phyloP scores from a whole-genome alignment of 495 filamentous ascomycete species.

The Penicillium canariense region DNA sequence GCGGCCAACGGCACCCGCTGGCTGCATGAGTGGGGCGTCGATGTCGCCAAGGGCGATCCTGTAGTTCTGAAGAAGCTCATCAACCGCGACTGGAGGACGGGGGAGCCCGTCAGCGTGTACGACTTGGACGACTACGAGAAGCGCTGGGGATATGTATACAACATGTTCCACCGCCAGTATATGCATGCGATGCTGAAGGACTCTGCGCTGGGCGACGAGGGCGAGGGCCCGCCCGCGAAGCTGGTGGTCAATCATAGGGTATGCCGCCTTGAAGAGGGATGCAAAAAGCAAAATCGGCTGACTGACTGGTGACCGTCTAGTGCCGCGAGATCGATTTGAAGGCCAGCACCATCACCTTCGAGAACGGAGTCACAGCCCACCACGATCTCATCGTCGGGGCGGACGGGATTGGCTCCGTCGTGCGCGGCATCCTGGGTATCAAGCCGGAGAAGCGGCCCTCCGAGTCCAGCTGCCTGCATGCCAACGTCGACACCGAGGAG shows the following conservation, averaged over 20 bases:
- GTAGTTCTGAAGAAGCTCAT: slow-evolving; percentile 48
- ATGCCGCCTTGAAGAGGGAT: not conserved
- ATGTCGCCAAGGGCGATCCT: slow-evolving; percentile 44
- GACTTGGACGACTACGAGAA: slow-evolving; percentile 44
- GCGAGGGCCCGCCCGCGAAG: slow-evolving; percentile 41
- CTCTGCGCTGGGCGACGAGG: slow-evolving; percentile 40
- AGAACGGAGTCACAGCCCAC: slow-evolving; percentile 27
- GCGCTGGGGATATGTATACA: slow-evolving; percentile 48
- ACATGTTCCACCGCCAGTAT: slow-evolving; percentile 56
- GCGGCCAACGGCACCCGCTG: slow-evolving; percentile 46
- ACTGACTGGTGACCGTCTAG: no score
- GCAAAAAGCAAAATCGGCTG: not conserved
- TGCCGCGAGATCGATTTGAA: slow-evolving; percentile 37
- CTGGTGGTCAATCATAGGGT: slow-evolving; percentile 45
- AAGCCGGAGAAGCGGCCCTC: slow-evolving; percentile 45
- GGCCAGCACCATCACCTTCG: slow-evolving; percentile 37
- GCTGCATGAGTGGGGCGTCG: slow-evolving; percentile 46
- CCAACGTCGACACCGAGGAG: slow-evolving; percentile 44
- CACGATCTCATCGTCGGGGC: slow-evolving; percentile 46
- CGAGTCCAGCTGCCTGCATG: slow-evolving; percentile 44
- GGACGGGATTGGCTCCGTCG: slow-evolving; percentile 46
- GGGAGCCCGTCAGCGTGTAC: slow-evolving; percentile 45
- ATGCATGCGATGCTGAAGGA: slow-evolving; percentile 56
- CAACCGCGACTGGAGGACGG: slow-evolving; percentile 50
- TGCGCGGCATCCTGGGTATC: slow-evolving; percentile 42